Percentiles rank a stretch among this genome's conserved stretches.
Conservation (phyloP, 164 flowering plant species). For the grape (Vitis vinifera) region DNA sequence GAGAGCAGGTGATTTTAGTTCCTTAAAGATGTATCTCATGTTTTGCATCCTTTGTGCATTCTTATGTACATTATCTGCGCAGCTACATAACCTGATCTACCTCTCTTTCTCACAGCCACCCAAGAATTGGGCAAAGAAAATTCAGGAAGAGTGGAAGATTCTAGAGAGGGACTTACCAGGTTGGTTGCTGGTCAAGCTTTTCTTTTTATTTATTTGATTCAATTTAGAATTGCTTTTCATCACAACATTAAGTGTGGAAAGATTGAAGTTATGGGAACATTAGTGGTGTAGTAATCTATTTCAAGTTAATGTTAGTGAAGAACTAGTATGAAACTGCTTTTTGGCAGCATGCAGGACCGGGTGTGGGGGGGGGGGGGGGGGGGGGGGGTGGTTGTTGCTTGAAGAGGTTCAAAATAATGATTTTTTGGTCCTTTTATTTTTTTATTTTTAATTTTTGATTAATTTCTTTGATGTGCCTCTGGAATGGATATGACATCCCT, state of each 20-base stretch:
- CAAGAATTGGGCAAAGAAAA: slow-evolving; percentile 35
- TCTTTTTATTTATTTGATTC: not conserved
- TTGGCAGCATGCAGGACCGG: no score
- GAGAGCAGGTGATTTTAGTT: slow-evolving; percentile 25
- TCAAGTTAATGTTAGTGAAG: not conserved
- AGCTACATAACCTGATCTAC: not conserved
- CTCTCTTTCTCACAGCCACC: slow-evolving; percentile 20
- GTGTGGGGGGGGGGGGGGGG: no score
- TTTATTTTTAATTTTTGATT: no score
- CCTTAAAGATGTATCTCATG: not conserved
- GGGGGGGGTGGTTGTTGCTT: no score
- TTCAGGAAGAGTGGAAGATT: slow-evolving; percentile 49
- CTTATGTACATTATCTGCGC: not conserved
- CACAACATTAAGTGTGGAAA: no score
- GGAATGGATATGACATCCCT: no score
- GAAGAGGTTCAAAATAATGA: no score
- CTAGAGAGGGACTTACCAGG: slow-evolving; percentile 45
- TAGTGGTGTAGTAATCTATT: not conserved
- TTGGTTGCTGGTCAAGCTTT: slow-evolving; percentile 8
- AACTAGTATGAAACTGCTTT: no score
- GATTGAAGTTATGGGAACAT: no score
- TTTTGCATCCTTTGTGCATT: not conserved
- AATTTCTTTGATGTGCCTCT: no score
- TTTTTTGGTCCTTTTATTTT: no score
- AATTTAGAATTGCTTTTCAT: no score